phyloP scores from a whole-genome alignment of 345 rosid species.

The Iberis pinnata region DNA sequence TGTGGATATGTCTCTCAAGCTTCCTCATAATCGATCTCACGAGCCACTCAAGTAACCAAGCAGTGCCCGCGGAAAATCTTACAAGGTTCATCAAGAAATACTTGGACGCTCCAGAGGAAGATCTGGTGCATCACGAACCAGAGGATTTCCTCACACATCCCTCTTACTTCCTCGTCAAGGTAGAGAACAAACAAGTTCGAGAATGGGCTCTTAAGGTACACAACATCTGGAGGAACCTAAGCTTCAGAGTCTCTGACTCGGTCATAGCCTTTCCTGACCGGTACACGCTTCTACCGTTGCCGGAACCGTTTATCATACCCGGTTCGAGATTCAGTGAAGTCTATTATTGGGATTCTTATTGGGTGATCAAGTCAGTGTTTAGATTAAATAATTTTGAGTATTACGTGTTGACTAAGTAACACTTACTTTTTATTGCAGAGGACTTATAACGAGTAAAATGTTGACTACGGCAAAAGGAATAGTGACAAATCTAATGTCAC shows the following conservation, averaged over 20 bases:
- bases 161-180: slow-evolving; percentile 54
- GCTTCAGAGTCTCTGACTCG: slow-evolving; percentile 45
- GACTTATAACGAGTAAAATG: slow-evolving; percentile 87
- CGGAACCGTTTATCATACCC: slow-evolving; percentile 55
- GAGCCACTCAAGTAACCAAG: slow-evolving; percentile 24
- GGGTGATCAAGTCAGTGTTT: slow-evolving; percentile 69
- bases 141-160: slow-evolving; percentile 61
- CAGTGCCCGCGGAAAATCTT: slow-evolving; percentile 30
- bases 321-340: slow-evolving; percentile 87
- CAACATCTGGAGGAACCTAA: slow-evolving; percentile 66
- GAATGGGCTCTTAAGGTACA: slow-evolving; percentile 82
- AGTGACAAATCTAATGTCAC: slow-evolving; percentile 60
- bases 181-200: slow-evolving; percentile 53
- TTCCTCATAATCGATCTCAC: slow-evolving; percentile 33
- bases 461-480: slow-evolving; percentile 61
- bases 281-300: slow-evolving; percentile 77
- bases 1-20: slow-evolving; percentile 58
- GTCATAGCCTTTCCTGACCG: slow-evolving; percentile 44
- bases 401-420: slow-evolving; percentile 22
- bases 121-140: slow-evolving; percentile 46
- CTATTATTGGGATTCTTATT: slow-evolving; percentile 91
- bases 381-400: background rate
- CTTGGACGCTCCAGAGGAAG: slow-evolving; percentile 54
- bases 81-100: slow-evolving; percentile 22
- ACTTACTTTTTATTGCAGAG: too few species aligned